Conservation (phyloP, 2,329 filamentous ascomycete genomes). For the Tricladium varicosporioides region DNA sequence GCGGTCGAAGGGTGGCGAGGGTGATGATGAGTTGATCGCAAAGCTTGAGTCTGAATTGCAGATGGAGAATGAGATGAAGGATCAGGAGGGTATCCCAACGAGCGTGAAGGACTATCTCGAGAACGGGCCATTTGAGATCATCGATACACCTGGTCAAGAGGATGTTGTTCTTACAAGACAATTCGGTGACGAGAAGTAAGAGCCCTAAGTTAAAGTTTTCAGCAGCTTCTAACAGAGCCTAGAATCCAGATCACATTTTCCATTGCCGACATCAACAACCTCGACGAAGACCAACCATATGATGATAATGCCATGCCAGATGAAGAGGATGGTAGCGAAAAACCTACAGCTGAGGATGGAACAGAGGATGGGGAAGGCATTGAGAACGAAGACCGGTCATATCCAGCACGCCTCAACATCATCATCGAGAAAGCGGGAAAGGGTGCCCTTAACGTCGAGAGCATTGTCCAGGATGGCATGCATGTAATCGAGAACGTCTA, state of each 20-base stretch:
- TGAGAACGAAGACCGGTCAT: slow-evolving; percentile 52
- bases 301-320: slow-evolving; percentile 55
- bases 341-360: slow-evolving; percentile 55
- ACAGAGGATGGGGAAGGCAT: slow-evolving; percentile 54
- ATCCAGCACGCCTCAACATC: slow-evolving; percentile 81
- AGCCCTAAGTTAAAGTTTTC: background rate
- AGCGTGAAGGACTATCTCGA: slow-evolving; percentile 86
- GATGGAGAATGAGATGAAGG: slow-evolving; percentile 77
- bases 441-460: slow-evolving; percentile 84
- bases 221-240: slow-evolving; percentile 32
- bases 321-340: slow-evolving; percentile 49
- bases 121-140: slow-evolving; percentile 78
- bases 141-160: slow-evolving; percentile 81
- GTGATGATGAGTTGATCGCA: slow-evolving; percentile 75
- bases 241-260: slow-evolving; percentile 81
- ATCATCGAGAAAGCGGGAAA: slow-evolving; percentile 84
- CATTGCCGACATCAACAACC: slow-evolving; percentile 75
- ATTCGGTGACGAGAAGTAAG: slow-evolving; percentile 85
- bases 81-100: slow-evolving; percentile 67
- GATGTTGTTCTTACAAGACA: slow-evolving; percentile 81
- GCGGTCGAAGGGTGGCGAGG: slow-evolving; percentile 41
- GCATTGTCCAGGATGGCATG: slow-evolving; percentile 79
- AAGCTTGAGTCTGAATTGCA: slow-evolving; percentile 84
- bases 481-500: slow-evolving; percentile 89
- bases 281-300: slow-evolving; percentile 58